Evolutionary conservation across 345 rosid genomes (phyloP), one percentile per base, ranked within the genome.

Genomic region (Schrenkiella parvula): DNA sequence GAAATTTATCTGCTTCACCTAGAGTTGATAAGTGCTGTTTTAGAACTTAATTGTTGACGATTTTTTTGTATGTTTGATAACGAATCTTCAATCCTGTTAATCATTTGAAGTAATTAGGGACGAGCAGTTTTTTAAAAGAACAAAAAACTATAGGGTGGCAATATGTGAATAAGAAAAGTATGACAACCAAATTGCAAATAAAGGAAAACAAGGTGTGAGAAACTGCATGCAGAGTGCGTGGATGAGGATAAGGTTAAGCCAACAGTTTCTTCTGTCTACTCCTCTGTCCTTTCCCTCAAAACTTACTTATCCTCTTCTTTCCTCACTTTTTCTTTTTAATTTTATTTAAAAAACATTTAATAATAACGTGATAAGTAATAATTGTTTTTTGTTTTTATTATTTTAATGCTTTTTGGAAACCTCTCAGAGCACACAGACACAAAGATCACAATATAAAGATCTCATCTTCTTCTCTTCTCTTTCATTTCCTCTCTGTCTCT

Each of bases 171-270:
- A 59, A 51, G 2, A 61, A 53, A 61, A 61, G 29, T 52, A 13
- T 0, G 8, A 25, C 2, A 26, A 14, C 19, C 8, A 75, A 68
- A 61, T 5, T 2, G 7, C 35, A 75, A 75, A 75, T 14, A 75
- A 60, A 60, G 12, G 12, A 32, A 42, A 60, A 42, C 0, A 39
- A 60, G 64, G 35, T 51, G 52, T 25, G 48, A 66, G n/a, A n/a
- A n/a, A 5, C n/a, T 23, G 42, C 74, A 75, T 75, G 74, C 51
- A 61, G 56, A 68, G 50, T 68, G 69, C 57, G 64, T 68, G 69
- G 79, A 52, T 68, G 73, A 61, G 70, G 79, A 75, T 75, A 61
- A 75, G 69, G 42, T 60, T 43, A 43, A 53, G 64, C 48, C 57
- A 75, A 68, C 70, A 68, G 70, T 61, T 68, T 22, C 18, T 59